A percentile compares a stretch with the other conserved stretches of the same genome.
Evolutionary conservation across 257 asterid genomes (phyloP).

Genomic region (Nemophila menziesii): DNA sequence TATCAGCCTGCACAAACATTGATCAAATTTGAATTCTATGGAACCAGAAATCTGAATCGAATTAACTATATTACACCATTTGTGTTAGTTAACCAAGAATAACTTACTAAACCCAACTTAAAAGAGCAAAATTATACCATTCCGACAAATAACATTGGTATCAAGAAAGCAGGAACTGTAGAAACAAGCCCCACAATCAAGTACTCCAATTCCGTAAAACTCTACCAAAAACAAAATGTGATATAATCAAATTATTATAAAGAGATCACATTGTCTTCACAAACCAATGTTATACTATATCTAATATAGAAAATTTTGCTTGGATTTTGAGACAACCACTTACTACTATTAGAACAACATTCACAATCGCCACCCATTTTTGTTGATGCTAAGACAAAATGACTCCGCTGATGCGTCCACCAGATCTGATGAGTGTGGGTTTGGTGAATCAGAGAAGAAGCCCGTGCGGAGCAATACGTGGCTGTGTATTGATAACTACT

Average conservation of each 20-base stretch:
- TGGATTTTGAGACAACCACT: constrained; percentile 75
- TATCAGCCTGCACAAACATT: constrained; percentile 62
- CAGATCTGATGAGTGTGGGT: too few relatives aligned
- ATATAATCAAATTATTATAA: too few relatives aligned
- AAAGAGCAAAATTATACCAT: constrained; percentile 9
- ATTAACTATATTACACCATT: too few relatives aligned
- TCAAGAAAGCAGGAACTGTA: constrained; percentile 15
- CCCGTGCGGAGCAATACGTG: too few relatives aligned
- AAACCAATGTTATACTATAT: too few relatives aligned
- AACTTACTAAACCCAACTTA: background rate
- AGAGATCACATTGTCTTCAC: too few relatives aligned
- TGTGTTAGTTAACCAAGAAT: background rate
- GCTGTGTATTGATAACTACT: too few relatives aligned
- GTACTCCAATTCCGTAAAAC: constrained; percentile 20
- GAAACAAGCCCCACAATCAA: constrained; percentile 22
- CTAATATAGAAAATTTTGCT: constrained; percentile 87
- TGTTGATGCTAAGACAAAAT: too few relatives aligned
- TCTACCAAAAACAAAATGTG: constrained; percentile 5
- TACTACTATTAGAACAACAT: background rate
- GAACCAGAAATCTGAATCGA: background rate
- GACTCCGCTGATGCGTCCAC: too few relatives aligned
- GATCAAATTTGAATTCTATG: background rate
- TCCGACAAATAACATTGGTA: constrained; percentile 16
- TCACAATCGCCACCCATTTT: too few relatives aligned
- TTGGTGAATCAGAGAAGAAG: too few relatives aligned